Conservation (phyloP, 768 basidiomycete genomes). For the Cystoderma amianthinum region DNA sequence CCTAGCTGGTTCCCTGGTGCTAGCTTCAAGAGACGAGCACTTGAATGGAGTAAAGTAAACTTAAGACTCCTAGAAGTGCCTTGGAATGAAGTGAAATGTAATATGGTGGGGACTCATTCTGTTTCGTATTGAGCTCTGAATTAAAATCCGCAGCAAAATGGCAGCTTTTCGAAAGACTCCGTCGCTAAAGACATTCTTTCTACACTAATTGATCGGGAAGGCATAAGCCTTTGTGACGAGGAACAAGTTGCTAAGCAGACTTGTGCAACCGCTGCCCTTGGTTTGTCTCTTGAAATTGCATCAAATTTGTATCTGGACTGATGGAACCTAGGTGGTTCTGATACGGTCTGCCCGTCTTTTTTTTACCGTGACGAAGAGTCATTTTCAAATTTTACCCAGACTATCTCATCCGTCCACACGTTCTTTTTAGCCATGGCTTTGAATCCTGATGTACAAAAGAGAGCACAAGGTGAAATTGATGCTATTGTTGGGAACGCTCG, state of each 20-base stretch:
- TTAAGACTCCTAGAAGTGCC: conserved; percentile 19
- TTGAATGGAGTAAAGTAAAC: conserved; percentile 3
- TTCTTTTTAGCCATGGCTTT: conserved; percentile 34
- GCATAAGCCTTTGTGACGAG: conserved; percentile 4
- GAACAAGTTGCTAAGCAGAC: conserved; percentile 12
- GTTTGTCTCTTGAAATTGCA: conserved; percentile 6
- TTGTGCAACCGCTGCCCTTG: conserved; percentile 13
- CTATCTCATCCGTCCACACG: conserved; percentile 17
- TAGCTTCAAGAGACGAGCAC: conserved; percentile 20
- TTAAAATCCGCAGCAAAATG: conserved; percentile 6
- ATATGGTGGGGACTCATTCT: conserved; percentile 7
- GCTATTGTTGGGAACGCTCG: conserved; percentile 23
- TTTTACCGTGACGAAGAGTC: neutral
- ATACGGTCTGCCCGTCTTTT: neutral
- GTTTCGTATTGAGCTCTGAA: neutral
- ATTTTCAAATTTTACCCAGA: conserved; percentile 12
- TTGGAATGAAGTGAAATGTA: conserved; percentile 10
- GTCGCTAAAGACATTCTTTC: conserved; percentile 11
- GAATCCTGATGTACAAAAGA: conserved; percentile 24
- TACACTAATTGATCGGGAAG: conserved; percentile 10
- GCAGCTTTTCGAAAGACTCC: conserved; percentile 13
- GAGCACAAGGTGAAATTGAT: conserved; percentile 36
- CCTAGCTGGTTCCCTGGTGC: conserved; percentile 43
- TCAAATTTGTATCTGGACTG: neutral
- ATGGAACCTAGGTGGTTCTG: conserved; percentile 12